Percentiles rank a stretch among this genome's conserved stretches.
Conservation (phyloP, 768 basidiomycete species). For the Tulasnella sp. region DNA sequence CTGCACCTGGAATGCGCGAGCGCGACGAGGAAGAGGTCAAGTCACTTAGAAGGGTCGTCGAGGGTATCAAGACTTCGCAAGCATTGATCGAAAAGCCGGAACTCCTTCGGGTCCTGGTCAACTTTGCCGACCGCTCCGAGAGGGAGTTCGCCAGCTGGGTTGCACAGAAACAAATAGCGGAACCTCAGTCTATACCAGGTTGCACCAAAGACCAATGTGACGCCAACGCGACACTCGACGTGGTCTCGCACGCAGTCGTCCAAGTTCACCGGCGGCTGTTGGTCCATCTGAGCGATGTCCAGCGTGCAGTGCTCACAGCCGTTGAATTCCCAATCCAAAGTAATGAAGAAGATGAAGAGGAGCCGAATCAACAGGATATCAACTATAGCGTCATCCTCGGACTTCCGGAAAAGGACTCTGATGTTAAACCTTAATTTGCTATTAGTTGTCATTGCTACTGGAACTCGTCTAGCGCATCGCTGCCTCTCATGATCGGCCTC, state of each 20-base stretch:
- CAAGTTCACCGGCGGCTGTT: conserved; percentile 10
- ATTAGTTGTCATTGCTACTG: too few species aligned
- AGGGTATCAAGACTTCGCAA: background rate
- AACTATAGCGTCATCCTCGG: too few species aligned
- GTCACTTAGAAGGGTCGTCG: too few species aligned
- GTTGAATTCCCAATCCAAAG: background rate
- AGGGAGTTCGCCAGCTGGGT: too few species aligned
- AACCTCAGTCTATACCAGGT: background rate
- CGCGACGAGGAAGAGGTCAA: too few species aligned
- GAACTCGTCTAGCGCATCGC: too few species aligned
- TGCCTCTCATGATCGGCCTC: too few species aligned
- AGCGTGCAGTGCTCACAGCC: background rate
- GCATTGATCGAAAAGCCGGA: background rate
- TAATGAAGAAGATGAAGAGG: too few species aligned
- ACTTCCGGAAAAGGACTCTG: too few species aligned
- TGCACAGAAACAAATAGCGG: background rate
- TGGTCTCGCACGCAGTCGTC: conserved; percentile 17
- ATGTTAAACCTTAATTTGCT: too few species aligned
- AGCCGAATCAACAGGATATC: too few species aligned
- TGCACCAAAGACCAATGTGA: background rate
- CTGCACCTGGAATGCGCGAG: background rate
- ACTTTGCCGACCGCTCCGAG: too few species aligned
- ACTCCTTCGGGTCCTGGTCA: background rate
- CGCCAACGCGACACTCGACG: background rate
- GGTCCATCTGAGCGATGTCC: conserved; percentile 21